phyloP scores from a whole-genome alignment of 2,329 filamentous ascomycete species.

The Allantophomopsis lycopodina region DNA sequence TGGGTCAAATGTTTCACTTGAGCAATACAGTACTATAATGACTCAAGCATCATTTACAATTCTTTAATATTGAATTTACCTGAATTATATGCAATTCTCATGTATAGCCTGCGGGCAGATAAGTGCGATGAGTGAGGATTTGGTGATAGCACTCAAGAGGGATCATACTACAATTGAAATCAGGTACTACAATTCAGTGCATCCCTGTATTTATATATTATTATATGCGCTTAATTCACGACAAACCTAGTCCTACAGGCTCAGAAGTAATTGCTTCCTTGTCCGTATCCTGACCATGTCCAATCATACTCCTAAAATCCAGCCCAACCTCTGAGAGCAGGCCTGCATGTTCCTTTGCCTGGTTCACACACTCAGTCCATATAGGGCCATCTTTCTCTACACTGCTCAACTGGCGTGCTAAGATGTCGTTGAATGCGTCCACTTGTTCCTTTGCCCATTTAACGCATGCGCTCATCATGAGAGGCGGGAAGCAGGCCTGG shows the following conservation, averaged over 20 bases:
- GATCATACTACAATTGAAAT: too few relatives aligned
- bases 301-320: conserved; percentile 73
- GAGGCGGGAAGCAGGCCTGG: conserved; percentile 71
- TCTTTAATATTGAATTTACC: too few relatives aligned
- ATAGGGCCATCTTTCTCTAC: conserved; percentile 62
- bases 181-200: too few relatives aligned
- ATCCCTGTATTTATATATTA: too few relatives aligned
- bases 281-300: conserved; percentile 35
- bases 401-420: conserved; percentile 76
- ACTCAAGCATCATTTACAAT: too few relatives aligned
- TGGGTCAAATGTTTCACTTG: too few relatives aligned
- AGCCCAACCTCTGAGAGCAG: conserved; percentile 77
- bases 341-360: conserved; percentile 66
- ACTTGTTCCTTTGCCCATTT: conserved; percentile 97
- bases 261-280: conserved; percentile 4
- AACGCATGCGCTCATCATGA: conserved; percentile 87
- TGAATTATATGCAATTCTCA: too few relatives aligned
- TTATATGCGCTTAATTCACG: not conserved
- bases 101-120: too few relatives aligned
- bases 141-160: too few relatives aligned
- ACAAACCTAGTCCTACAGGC: conserved; percentile 25
- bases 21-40: too few relatives aligned
- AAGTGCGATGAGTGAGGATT: too few relatives aligned
- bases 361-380: conserved; percentile 73
- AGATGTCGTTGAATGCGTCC: conserved; percentile 74